Conservation (phyloP, 2,329 filamentous ascomycete genomes). For the Acephala macrosclerotiorum region DNA sequence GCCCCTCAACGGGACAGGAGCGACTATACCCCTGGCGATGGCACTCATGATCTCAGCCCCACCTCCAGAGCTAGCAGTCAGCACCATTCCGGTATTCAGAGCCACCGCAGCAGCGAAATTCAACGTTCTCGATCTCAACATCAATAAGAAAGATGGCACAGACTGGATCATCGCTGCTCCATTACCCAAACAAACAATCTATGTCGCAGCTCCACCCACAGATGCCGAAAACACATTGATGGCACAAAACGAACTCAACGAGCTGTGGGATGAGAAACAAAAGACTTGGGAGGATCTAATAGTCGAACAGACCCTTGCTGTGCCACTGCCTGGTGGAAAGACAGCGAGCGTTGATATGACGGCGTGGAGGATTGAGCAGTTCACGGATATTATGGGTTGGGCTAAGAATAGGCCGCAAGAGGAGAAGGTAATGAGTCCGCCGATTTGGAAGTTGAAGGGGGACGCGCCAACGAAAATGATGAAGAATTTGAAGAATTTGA, state of each 20-base stretch:
- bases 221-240: background rate
- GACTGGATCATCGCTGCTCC: background rate
- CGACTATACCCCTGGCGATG: constrained; percentile 2
- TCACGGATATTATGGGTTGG: background rate
- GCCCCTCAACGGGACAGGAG: background rate
- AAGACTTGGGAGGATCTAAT: background rate
- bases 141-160: background rate
- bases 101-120: constrained; percentile 1
- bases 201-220: background rate
- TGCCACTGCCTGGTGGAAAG: background rate
- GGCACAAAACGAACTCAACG: background rate
- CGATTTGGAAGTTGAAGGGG: constrained; percentile 10
- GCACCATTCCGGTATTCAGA: constrained; percentile 5
- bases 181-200: constrained; percentile 1
- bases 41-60: constrained; percentile 10
- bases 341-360: background rate
- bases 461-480: constrained; percentile 4
- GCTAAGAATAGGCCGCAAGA: background rate
- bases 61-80: background rate
- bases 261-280: background rate
- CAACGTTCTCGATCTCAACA: background rate
- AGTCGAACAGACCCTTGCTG: background rate
- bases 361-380: background rate
- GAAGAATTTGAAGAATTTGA: constrained; percentile 14
- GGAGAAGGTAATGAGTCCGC: background rate